Percentiles rank a stretch among this genome's conserved stretches.
phyloP scores from a whole-genome alignment of 805 yeast species.

The Maudiozyma barnettii region DNA sequence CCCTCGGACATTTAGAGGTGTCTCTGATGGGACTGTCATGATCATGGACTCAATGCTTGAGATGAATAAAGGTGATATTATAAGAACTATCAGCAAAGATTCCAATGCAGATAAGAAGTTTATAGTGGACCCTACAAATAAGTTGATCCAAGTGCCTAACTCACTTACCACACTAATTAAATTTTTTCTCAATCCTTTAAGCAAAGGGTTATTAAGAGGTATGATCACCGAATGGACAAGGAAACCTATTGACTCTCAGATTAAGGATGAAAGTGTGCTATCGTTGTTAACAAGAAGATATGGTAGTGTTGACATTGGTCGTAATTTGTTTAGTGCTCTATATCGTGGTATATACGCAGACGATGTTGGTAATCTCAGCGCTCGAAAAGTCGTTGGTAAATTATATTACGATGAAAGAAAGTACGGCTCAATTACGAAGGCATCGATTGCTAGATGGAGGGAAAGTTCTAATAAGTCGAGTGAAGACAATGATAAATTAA shows the following conservation, averaged over 20 bases:
- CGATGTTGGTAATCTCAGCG: conserved; percentile 60
- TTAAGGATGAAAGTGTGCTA: conserved; percentile 61
- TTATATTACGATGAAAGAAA: conserved; percentile 49
- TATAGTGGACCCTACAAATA: conserved; percentile 38
- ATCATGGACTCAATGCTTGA: conserved; percentile 48
- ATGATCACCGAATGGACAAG: conserved; percentile 43
- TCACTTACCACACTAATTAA: conserved; percentile 28
- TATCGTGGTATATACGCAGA: conserved; percentile 89
- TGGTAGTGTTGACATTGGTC: conserved; percentile 37
- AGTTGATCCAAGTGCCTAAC: conserved; percentile 48
- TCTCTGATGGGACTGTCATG: conserved; percentile 65
- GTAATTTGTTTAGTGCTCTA: conserved; percentile 67
- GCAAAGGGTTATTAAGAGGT: conserved; percentile 38
- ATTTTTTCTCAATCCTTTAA: conserved; percentile 35
- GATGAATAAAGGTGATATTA: conserved; percentile 38
- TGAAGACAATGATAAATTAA: conserved; percentile 12
- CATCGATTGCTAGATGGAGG: conserved; percentile 32
- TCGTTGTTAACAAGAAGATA: conserved; percentile 61
- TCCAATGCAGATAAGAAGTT: conserved; percentile 68
- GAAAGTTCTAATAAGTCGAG: conserved; percentile 9
- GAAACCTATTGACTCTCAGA: conserved; percentile 16
- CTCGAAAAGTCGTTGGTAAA: conserved; percentile 46
- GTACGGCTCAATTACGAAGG: conserved; percentile 48
- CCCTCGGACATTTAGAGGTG: conserved; percentile 82
- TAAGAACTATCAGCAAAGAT: conserved; percentile 48